Evolutionary conservation across 768 basidiomycete species (phyloP), one percentile per base, ranked within the genome.

Genomic region (Mycena olivaceomarginata): DNA sequence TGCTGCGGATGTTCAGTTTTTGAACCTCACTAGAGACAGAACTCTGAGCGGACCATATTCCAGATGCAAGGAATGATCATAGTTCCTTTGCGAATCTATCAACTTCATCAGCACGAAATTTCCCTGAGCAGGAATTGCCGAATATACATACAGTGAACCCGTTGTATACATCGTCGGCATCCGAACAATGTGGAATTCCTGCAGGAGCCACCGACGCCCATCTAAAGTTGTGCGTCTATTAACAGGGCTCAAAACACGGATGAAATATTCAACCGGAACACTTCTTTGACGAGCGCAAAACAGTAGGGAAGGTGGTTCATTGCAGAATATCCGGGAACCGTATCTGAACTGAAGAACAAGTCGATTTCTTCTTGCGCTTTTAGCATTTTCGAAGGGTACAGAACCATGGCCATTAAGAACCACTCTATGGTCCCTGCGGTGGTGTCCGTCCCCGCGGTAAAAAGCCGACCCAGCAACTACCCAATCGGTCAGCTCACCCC

Each of bases 21-120:
- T n/a, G 45, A 15, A 46, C 11, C 18, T 6, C 18, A 6, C 9
- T 9, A 4, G 51, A 53, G 51, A 3, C 51, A n/a, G 51, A 53
- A n/a, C 2, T 16, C 20, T 31, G 31, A 31, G n/a, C 18, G 18
- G 51, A 70, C 69, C 70, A 72, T 72, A 48, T 72, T 72, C 70
- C 67, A 69, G 4, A 69, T 39, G 40, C 25, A 69, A n/a, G 67
- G 37, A 31, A 69, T 69, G 20, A 69, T 40, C 37, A 39, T 69
- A 4, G 67, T 69, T 8, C 67, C 69, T 46, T 70, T 70, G 1
- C 59, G 57, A 39, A 70, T 62, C 68, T 69, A 31, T 5, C 40
- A 45, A 31, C 31, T n/a, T 56, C 31, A 31, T 46, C 45, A 46
- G 15, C 45, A 18, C 2, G 16, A 31, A 31, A 5, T 31, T n/a